Evolutionary conservation across 2,329 filamentous ascomycete species (phyloP), one percentile per base, ranked within the genome.

Genomic region (Penicillium capsulatum): DNA sequence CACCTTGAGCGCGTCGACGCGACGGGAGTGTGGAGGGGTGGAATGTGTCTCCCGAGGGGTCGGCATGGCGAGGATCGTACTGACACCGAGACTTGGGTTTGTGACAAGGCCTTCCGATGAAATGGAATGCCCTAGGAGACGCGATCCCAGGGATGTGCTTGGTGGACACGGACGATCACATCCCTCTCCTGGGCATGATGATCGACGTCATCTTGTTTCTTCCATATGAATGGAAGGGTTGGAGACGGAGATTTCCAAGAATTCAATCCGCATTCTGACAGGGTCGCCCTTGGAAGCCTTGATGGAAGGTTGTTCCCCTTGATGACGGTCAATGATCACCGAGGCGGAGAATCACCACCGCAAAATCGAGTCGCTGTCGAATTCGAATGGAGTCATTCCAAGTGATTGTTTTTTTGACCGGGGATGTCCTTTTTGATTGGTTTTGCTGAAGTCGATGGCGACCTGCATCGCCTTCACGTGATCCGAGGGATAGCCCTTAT

Each of bases 1-100:
- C 16, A 11, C n/a, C 38, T 27, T 16, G 33, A 47, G 41, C 52
- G 51, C 52, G 52, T 55, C 51, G 52, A 55, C 51, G 52, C 52
- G 52, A 38, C 35, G 42, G 40, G 32, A 44, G 36, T 43, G 49
- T 54, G 52, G 52, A 55, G 45, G 52, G 49, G 47, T 48, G 52
- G 52, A 55, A 55, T 55, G 52, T 43, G 43, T 36, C 40, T 38
- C 28, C 46, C 33, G 51, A 50, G 44, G 48, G 48, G 48, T 33
- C 32, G 47, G 38, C 31, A 38, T 51, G 44, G 33, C 29, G 51
- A 54, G 51, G 52, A 54, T 55, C 39, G 47, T 31, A 51, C 38
- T 40, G 38, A 40, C 37, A 34, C 33, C 29, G 15, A 8, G 30
- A 30, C 15, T 27, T 26, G 31, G 17, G 17, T 24, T 24, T 17